Percentiles rank a stretch among this genome's conserved stretches.
These are phyloP conservation scores for Chytriomyces hyalinus DNA, from an alignment of 192 early-diverging fungal species.

Conservation along the genomic window DNA sequence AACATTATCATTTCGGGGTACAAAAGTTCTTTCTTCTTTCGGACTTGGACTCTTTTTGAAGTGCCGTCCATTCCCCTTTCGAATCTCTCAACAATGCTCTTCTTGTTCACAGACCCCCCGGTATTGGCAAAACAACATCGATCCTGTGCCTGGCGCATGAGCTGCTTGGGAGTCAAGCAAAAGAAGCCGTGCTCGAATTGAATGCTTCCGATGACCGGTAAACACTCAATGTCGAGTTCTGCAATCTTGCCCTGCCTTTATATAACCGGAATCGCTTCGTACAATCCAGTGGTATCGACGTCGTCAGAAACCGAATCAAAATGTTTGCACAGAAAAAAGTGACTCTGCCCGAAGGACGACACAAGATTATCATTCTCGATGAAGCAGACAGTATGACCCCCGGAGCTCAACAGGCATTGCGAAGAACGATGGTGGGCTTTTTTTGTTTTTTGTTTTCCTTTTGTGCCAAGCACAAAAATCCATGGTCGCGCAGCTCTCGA, in stretches of 20 bases:
- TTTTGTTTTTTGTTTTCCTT: background rate
- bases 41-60: background rate
- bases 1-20: slow-evolving; percentile 85
- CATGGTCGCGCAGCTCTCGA: no score
- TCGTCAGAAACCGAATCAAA: slow-evolving; percentile 96
- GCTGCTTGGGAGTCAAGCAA: slow-evolving; percentile 80
- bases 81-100: background rate
- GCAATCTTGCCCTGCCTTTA: background rate
- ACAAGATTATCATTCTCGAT: slow-evolving; percentile 85
- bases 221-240: background rate
- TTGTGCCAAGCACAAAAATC: no score
- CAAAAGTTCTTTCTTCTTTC: background rate
- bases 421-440: slow-evolving; percentile 83
- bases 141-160: slow-evolving; percentile 91
- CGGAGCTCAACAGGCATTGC: slow-evolving; percentile 95
- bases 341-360: slow-evolving; percentile 80
- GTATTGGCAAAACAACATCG: slow-evolving; percentile 97
- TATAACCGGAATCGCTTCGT: background rate
- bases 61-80: no score
- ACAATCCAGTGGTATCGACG: slow-evolving; percentile 82
- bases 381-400: slow-evolving; percentile 99
- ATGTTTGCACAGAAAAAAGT: slow-evolving; percentile 99
- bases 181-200: slow-evolving; percentile 94
- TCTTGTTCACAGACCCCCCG: slow-evolving; percentile 72
- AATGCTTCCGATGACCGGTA: slow-evolving; percentile 99